Evolutionary conservation across 306 rosid genomes (phyloP), one percentile per base, ranked within the genome.

Genomic region (Delonix regia): DNA sequence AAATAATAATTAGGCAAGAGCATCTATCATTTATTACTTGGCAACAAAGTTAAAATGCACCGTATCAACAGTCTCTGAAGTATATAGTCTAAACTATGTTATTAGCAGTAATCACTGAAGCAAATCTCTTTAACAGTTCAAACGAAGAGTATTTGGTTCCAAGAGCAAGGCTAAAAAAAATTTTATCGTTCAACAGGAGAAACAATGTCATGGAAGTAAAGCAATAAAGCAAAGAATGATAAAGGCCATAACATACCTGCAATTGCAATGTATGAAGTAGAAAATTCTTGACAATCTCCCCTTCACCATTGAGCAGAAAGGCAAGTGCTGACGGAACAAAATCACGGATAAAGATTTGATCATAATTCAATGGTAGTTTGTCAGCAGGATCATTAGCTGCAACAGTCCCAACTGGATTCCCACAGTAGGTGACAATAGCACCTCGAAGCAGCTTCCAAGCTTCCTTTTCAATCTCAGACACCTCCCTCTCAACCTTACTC

Each of bases 281-380:
- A 84, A 94, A 94, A 83, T 92, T 92, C 90, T 87, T 94, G 81
- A 94, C 96, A 74, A 94, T 90, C 74, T 92, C 98, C 76, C 84
- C 89, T 51, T 94, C 97, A 22, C 97, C 98, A 74, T 90, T 92
- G 65, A 94, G 94, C 84, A 94, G 85, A 87, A 94, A 94, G 24
- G 97, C 92, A 73, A 94, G 91, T 0, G 96, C 98, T 0, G 98
- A 92, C 2, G 98, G 97, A 69, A 94, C 89, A 34, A 94, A 94
- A 83, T 94, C 98, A 51, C 98, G 97, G 77, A 94, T 81, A 47
- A 94, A 94, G 68, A 94, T 94, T 86, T 94, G 98, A 81, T 94
- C 98, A 52, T 94, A 94, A 68, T 94, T 94, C 79, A 92, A 80
- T 18, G 96, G 89, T 36, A 88, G 90, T 64, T 87, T 84, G 74